Base-by-base conservation (phyloP, 345 rosid genomes). In the Eucalyptus grandis region DNA sequence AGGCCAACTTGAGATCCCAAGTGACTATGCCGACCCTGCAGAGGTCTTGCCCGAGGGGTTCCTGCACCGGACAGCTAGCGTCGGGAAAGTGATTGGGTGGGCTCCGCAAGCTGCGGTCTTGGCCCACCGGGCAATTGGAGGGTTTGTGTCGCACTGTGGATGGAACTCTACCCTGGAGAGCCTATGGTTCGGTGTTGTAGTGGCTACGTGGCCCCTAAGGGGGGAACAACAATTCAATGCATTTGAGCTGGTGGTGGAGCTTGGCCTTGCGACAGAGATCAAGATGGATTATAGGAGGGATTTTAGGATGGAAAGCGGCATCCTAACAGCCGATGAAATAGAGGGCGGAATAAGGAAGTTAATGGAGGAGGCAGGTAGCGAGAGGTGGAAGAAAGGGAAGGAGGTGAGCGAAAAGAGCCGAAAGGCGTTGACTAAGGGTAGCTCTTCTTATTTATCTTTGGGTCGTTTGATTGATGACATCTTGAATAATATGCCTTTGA, bases 91-190 rank as follows among this genome's bases (percentile, higher is more conserved):
- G 3, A 92, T 94, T 14, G 95, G 94, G 56, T 95, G 97, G 98
- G 95, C 97, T 6, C 98, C 96, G 11, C 92, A 91, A 34, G 90
- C 49, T 14, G 31, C 44, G 11, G 47, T 90, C 10, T 85, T 91
- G 58, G 91, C 88, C 15, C 91, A 90, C 88, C 46, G 22, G 13
- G 87, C 93, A 3, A 77, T 91, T 3, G 94, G 95, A 21, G 95
- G 96, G 9, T 96, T 95, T 22, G 95, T 96, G 34, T 91, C 94
- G 12, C 87, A 86, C 37, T 93, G 96, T 17, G 96, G 97, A 9
- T 94, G 97, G 97, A 94, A 95, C 83, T 96, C 98, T 1, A 91
- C 49, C 1, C 44, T 95, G 9, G 97, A 96, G 90, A 93, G 95
- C 43, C 50, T 94, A 31, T 94, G 96, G 96, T 93, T 91, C 31